Evolutionary conservation across 441 rosid genomes (phyloP).

Genomic region (Brassica hybrid): DNA sequence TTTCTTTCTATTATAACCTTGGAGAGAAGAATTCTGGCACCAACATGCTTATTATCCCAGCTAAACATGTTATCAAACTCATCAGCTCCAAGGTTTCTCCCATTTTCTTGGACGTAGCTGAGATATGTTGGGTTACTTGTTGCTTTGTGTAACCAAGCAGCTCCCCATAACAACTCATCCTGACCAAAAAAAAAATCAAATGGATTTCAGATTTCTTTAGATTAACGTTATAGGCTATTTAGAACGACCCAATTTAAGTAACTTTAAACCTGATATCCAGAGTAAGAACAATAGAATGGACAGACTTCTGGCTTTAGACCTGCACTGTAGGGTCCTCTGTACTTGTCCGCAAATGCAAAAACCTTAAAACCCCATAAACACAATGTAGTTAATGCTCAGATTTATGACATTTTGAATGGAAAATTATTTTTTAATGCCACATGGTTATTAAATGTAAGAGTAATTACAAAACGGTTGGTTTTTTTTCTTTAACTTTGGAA

Average conservation of each 20-base stretch:
- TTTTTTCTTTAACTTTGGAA: background rate
- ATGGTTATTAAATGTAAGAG: background rate
- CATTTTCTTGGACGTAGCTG: constrained; percentile 61
- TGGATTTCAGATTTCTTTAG: background rate
- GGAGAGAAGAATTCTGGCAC: constrained; percentile 76
- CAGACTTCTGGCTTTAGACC: constrained; percentile 55
- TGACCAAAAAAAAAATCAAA: background rate
- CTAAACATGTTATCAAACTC: constrained; percentile 70
- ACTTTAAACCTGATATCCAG: constrained; percentile 60
- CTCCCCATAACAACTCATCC: constrained; percentile 82
- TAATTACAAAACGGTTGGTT: background rate
- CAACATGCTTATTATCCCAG: constrained; percentile 81
- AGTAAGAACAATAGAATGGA: constrained; percentile 72
- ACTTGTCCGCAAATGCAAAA: constrained; percentile 64
- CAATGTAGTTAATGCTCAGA: background rate
- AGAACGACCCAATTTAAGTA: no score
- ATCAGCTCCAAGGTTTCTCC: constrained; percentile 62
- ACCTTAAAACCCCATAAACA: constrained; percentile 48
- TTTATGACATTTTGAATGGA: background rate
- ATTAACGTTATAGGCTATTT: no score
- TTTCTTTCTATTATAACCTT: constrained; percentile 46
- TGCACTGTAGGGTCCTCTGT: constrained; percentile 71
- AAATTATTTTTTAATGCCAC: background rate
- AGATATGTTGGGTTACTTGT: constrained; percentile 61
- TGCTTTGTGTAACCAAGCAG: constrained; percentile 78